Evolutionary conservation across 2,329 filamentous ascomycete species (phyloP).

Genomic region (Colletotrichum sp.): DNA sequence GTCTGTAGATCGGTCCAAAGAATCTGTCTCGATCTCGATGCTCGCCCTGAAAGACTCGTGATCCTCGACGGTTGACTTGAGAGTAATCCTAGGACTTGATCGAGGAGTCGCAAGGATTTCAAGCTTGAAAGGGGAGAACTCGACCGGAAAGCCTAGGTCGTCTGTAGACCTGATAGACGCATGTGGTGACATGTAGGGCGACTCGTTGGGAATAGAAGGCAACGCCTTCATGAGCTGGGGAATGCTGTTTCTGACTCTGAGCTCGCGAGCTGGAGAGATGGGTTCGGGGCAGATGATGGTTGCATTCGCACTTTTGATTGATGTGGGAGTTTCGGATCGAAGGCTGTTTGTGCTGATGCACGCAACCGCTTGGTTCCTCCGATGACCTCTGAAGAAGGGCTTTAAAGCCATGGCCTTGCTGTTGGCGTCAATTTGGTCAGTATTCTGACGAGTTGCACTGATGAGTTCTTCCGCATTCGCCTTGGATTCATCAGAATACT

Average conservation of each 20-base stretch:
- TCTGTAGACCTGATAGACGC: background rate
- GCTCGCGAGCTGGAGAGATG: slow-evolving; percentile 49
- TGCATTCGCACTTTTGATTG: background rate
- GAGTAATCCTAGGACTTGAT: slow-evolving; percentile 9
- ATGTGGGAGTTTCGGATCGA: background rate
- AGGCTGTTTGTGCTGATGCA: slow-evolving; percentile 23
- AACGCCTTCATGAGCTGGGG: slow-evolving; percentile 59
- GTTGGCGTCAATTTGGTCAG: background rate
- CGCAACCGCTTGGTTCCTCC: slow-evolving; percentile 29
- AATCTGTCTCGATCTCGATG: background rate
- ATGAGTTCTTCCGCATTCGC: background rate
- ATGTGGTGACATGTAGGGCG: background rate
- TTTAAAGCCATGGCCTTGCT: background rate
- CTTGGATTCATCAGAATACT: background rate
- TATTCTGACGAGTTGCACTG: no score
- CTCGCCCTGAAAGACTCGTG: slow-evolving; percentile 10
- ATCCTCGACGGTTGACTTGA: background rate
- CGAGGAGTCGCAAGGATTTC: slow-evolving; percentile 7
- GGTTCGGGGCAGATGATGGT: slow-evolving; percentile 51
- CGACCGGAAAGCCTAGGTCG: slow-evolving; percentile 1
- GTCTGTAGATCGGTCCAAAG: background rate
- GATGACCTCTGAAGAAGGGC: slow-evolving; percentile 25
- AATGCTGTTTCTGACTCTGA: slow-evolving; percentile 54
- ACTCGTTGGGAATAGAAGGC: slow-evolving; percentile 47
- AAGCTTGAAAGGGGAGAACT: slow-evolving; percentile 21